phyloP scores from a whole-genome alignment of 2,329 filamentous ascomycete genomes.

The Tolypocladium amazonense region DNA sequence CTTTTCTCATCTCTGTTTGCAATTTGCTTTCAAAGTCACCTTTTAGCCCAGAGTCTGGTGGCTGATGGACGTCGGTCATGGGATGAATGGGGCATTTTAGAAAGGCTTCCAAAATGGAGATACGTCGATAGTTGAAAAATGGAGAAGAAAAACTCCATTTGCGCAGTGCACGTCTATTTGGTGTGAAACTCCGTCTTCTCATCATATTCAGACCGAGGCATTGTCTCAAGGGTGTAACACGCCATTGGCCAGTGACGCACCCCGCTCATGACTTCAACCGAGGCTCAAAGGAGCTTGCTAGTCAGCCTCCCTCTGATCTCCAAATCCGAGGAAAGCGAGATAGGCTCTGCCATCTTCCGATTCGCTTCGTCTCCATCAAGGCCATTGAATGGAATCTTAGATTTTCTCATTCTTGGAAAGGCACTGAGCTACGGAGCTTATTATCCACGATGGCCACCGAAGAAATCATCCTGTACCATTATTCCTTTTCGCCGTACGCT shows the following conservation, averaged over 20 bases:
- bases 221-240: conserved; percentile 6
- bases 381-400: too few relatives aligned
- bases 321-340: not conserved
- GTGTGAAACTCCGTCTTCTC: not conserved
- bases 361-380: not conserved
- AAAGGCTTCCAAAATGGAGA: not conserved
- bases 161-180: not conserved
- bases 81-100: not conserved
- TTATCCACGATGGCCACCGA: conserved; percentile 9
- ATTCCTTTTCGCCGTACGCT: conserved; percentile 54
- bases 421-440: not conserved
- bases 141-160: not conserved
- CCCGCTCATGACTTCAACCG: not conserved
- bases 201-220: not conserved
- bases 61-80: not conserved
- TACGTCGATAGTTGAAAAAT: not conserved
- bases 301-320: not conserved
- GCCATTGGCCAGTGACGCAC: conserved; percentile 6
- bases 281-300: not conserved
- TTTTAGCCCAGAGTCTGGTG: not conserved
- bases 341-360: not conserved
- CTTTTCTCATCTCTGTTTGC: not conserved
- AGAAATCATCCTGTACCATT: conserved; percentile 53
- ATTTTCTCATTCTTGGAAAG: not conserved
- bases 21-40: not conserved